A percentile compares a stretch with the other conserved stretches of the same genome.
Conservation (phyloP, 441 rosid genomes). For the Codiaeum variegatum region DNA sequence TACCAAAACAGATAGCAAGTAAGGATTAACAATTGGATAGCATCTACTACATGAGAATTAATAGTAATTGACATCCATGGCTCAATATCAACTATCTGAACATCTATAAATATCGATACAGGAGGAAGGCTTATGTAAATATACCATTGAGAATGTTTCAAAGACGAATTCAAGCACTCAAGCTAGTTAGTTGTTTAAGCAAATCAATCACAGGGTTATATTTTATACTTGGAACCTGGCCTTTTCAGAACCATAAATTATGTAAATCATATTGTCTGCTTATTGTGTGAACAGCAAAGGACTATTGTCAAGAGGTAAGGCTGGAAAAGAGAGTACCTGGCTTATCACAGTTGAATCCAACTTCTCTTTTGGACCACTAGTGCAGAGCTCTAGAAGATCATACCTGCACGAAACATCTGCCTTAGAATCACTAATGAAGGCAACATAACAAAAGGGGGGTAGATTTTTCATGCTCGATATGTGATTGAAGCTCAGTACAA, state of each 20-base stretch:
- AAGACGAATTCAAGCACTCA: background rate
- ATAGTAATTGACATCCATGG: background rate
- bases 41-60: background rate
- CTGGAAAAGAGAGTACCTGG: slow-evolving; percentile 51
- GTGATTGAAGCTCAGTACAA: background rate
- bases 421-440: slow-evolving; percentile 12
- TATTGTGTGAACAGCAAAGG: background rate
- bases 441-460: background rate
- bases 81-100: background rate
- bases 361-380: slow-evolving; percentile 91
- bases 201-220: background rate
- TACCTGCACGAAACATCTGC: slow-evolving; percentile 45
- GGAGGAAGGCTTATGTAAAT: background rate
- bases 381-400: slow-evolving; percentile 85
- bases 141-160: background rate
- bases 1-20: slow-evolving; percentile 13
- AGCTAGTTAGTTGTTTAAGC: background rate
- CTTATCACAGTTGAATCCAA: slow-evolving; percentile 91
- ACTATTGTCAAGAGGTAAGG: slow-evolving; percentile 1
- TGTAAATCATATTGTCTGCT: background rate
- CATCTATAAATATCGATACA: background rate
- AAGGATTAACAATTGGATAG: slow-evolving; percentile 3
- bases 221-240: background rate
- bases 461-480: background rate
- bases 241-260: background rate